Evolutionary conservation across 495 filamentous ascomycete genomes (phyloP).

Genomic region (Bacidia rubella): DNA sequence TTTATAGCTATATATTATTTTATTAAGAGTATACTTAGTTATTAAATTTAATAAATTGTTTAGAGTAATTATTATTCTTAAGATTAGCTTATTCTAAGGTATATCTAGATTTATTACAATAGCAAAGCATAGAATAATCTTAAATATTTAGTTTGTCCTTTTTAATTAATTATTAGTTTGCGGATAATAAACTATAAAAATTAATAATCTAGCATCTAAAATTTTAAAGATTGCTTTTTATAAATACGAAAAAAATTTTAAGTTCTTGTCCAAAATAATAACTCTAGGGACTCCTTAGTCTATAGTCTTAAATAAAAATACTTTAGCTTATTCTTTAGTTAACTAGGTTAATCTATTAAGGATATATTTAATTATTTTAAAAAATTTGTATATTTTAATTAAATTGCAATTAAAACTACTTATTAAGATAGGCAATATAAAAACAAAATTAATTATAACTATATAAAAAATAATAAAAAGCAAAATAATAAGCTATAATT

Average conservation of each 20-base stretch:
- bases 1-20: no score
- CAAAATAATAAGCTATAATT: not conserved
- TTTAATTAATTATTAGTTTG: not conserved
- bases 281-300: not conserved
- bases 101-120: not conserved
- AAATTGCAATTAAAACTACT: not conserved
- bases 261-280: conserved; percentile 3
- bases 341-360: not conserved
- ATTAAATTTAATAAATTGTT: not conserved
- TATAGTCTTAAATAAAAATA: not conserved
- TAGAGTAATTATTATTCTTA: not conserved
- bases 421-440: not conserved
- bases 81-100: not conserved
- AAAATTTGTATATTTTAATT: conserved; percentile 3
- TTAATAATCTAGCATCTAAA: conserved; percentile 2
- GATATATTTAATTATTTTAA: conserved; percentile 1
- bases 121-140: conserved; percentile 3
- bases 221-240: conserved; percentile 1
- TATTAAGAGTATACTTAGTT: not conserved
- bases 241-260: conserved; percentile 2
- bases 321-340: not conserved
- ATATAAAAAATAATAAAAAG: conserved; percentile 3
- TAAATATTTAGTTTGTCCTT: conserved; percentile 2
- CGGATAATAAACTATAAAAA: not conserved
- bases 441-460: not conserved